Conservation (phyloP, 2,329 filamentous ascomycete genomes). For the Pseudopyrenochaeta lycopersici region DNA sequence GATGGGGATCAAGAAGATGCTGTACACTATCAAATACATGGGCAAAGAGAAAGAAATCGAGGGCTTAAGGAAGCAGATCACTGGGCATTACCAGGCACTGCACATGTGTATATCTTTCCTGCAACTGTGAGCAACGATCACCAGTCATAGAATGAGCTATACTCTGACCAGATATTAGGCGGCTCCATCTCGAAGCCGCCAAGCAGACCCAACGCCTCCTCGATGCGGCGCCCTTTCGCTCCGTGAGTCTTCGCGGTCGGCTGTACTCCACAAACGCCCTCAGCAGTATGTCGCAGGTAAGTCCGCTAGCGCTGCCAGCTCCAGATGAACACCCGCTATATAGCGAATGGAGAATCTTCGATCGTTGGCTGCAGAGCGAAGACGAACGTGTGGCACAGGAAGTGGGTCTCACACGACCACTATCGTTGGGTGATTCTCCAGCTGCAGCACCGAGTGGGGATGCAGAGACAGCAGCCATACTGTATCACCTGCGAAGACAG, state of each 20-base stretch:
- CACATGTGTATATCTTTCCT: conserved; percentile 44
- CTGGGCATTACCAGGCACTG: conserved; percentile 40
- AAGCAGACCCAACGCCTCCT: conserved; percentile 30
- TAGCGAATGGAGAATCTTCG: conserved; percentile 42
- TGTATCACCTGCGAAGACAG: conserved; percentile 38
- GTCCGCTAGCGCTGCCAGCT: conserved; percentile 29
- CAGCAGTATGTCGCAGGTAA: conserved; percentile 20
- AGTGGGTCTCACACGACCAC: conserved; percentile 20
- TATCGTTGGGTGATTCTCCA: conserved; percentile 33
- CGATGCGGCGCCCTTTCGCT: conserved; percentile 31
- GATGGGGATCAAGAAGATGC: conserved; percentile 41
- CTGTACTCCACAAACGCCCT: conserved; percentile 35
- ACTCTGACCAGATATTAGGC: conserved; percentile 26
- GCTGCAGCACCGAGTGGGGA: conserved; percentile 25
- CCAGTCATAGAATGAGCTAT: not conserved
- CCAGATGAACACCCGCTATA: conserved; percentile 41
- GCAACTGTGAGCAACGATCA: conserved; percentile 29
- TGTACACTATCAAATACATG: conserved; percentile 43
- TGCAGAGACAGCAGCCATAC: conserved; percentile 33
- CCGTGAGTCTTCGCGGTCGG: conserved; percentile 36
- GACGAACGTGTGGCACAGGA: conserved; percentile 37
- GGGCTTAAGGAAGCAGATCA: conserved; percentile 37
- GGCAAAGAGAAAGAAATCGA: conserved; percentile 46
- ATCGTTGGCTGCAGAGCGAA: conserved; percentile 37
- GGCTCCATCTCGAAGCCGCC: conserved; percentile 38